phyloP scores from a whole-genome alignment of 2,329 filamentous ascomycete genomes.

The Aspergillus tanneri region DNA sequence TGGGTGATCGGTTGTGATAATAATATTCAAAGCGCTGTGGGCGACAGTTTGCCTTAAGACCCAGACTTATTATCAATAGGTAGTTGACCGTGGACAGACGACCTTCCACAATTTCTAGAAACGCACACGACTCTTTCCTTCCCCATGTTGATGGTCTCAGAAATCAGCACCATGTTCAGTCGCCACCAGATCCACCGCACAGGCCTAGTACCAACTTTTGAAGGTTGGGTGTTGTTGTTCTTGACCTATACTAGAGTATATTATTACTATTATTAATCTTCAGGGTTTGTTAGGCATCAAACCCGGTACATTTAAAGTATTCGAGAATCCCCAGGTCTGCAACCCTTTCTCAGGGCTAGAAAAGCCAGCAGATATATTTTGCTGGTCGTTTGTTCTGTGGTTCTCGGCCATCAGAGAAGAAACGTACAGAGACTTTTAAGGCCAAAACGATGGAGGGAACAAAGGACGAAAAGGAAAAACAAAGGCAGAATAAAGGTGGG shows the following conservation, averaged over 20 bases:
- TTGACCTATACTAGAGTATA: too few species aligned
- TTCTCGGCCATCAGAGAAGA: neutral
- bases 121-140: constrained; percentile 9
- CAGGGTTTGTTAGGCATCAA: too few species aligned
- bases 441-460: neutral
- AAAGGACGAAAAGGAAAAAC: constrained; percentile 3
- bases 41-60: neutral
- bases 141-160: constrained; percentile 6
- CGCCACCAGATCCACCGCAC: constrained; percentile 13
- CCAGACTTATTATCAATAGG: neutral
- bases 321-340: neutral
- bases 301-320: too few species aligned
- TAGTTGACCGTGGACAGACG: neutral
- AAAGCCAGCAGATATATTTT: neutral
- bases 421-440: neutral
- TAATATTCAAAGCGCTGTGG: neutral
- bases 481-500: constrained; percentile 4
- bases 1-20: too few species aligned
- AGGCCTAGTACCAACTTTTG: constrained; percentile 8
- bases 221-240: neutral
- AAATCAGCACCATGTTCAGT: constrained; percentile 10
- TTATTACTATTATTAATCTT: too few species aligned
- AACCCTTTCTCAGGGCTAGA: neutral
- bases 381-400: neutral
- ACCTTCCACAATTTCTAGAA: constrained; percentile 5